These are phyloP conservation scores for Domatiomyces catenatus DNA, from an alignment of 2,329 filamentous ascomycete genomes.

Conservation along the genomic window DNA sequence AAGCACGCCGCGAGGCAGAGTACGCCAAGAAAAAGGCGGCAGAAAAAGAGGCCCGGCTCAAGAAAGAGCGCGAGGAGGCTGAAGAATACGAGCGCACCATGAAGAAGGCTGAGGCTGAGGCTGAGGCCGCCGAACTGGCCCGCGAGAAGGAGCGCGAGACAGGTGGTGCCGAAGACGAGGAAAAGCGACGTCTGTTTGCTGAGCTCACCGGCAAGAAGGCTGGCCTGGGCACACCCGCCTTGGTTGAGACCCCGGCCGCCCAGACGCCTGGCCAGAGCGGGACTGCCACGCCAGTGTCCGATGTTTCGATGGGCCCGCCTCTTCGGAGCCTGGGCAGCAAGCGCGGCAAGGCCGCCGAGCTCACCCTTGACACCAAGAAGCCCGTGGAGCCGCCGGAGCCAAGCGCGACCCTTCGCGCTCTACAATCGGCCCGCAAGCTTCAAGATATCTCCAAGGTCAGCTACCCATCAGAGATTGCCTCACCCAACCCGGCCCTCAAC, in stretches of 20 bases:
- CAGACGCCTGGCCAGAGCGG: slow-evolving; percentile 30
- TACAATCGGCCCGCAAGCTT: slow-evolving; percentile 82
- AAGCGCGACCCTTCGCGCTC: slow-evolving; percentile 79
- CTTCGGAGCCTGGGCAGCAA: slow-evolving; percentile 47
- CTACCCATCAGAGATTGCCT: slow-evolving; percentile 71
- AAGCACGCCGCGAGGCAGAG: slow-evolving; percentile 29
- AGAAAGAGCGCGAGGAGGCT: slow-evolving; percentile 31
- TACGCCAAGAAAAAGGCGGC: slow-evolving; percentile 60
- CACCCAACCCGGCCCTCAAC: slow-evolving; percentile 85
- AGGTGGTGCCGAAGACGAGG: slow-evolving; percentile 20
- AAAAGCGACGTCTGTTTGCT: slow-evolving; percentile 27
- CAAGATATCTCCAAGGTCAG: slow-evolving; percentile 60
- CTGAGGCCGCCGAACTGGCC: slow-evolving; percentile 32
- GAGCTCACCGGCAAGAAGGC: slow-evolving; percentile 29
- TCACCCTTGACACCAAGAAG: slow-evolving; percentile 80
- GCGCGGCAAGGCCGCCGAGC: slow-evolving; percentile 62
- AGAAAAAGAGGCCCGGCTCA: slow-evolving; percentile 43
- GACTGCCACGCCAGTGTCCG: slow-evolving; percentile 31
- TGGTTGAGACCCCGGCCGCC: slow-evolving; percentile 19
- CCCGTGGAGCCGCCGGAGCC: slow-evolving; percentile 80
- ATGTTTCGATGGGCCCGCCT: slow-evolving; percentile 33
- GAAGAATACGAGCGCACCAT: slow-evolving; percentile 32
- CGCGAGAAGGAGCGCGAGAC: slow-evolving; percentile 27
- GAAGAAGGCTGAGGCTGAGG: slow-evolving; percentile 34
- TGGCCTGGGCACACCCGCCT: slow-evolving; percentile 13